phyloP scores from a whole-genome alignment of 768 basidiomycete genomes.

The Tulasnella sp. region DNA sequence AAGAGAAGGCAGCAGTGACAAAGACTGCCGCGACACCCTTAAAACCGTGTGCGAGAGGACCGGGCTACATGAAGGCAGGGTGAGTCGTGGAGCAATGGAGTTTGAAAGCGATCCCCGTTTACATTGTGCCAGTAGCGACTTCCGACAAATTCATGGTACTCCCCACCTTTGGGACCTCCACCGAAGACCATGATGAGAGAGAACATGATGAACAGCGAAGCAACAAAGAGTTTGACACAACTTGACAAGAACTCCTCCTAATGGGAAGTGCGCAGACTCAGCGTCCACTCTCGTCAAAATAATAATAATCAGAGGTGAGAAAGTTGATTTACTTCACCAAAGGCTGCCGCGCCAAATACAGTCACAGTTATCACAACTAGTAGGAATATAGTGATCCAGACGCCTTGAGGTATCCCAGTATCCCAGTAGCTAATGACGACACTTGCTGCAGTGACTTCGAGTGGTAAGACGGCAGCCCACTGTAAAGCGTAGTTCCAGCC shows the following conservation, averaged over 20 bases:
- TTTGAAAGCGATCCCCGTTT: background rate
- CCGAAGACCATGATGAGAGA: constrained; percentile 30
- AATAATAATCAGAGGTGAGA: background rate
- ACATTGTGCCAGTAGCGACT: constrained; percentile 23
- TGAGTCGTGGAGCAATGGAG: constrained; percentile 11
- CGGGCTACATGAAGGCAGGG: constrained; percentile 17
- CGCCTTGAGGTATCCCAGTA: background rate
- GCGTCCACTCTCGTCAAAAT: background rate
- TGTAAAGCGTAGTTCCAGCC: constrained; percentile 27
- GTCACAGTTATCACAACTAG: constrained; percentile 20
- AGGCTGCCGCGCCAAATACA: constrained; percentile 21
- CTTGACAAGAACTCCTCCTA: constrained; percentile 24
- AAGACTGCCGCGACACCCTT: constrained; percentile 33
- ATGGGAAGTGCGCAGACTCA: background rate
- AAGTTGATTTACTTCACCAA: constrained; percentile 19
- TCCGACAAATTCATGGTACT: constrained; percentile 25
- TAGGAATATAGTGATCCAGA: constrained; percentile 20
- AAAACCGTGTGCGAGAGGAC: constrained; percentile 22
- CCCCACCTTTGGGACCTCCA: constrained; percentile 25
- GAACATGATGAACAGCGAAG: constrained; percentile 27
- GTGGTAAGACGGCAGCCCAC: constrained; percentile 26
- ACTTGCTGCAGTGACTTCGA: constrained; percentile 27
- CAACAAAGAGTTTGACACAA: constrained; percentile 28
- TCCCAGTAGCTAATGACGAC: constrained; percentile 20
- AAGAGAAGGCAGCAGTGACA: constrained; percentile 61